phyloP scores from a whole-genome alignment of 2,329 filamentous ascomycete genomes.

The Colletotrichum magnum region DNA sequence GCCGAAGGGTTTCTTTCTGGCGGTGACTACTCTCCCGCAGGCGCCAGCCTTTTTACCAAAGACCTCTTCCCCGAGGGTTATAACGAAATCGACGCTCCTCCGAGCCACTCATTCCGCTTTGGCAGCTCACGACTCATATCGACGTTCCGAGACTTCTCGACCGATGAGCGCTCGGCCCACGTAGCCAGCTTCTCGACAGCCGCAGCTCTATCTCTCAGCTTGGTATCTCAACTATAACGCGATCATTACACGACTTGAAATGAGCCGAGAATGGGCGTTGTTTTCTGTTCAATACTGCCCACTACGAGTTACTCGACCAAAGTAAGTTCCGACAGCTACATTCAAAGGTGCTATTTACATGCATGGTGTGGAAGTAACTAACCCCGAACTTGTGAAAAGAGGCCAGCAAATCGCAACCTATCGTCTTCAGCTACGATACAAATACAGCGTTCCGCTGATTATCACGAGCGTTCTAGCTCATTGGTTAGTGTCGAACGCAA shows the following conservation, averaged over 20 bases:
- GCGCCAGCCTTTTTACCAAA: constrained; percentile 5
- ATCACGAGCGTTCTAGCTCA: neutral
- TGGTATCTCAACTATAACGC: constrained; percentile 12
- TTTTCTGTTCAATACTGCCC: neutral
- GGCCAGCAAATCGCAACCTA: neutral
- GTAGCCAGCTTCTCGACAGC: too few species aligned
- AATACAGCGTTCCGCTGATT: neutral
- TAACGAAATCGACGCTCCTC: too few species aligned
- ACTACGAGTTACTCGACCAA: neutral
- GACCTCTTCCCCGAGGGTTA: too few species aligned
- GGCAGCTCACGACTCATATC: too few species aligned
- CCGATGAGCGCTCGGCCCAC: too few species aligned
- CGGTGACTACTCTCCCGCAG: constrained; percentile 10
- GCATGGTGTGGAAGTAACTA: neutral
- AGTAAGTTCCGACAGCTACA: neutral
- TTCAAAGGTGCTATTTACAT: neutral
- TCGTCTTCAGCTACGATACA: neutral
- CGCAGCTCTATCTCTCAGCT: neutral
- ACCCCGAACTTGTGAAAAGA: neutral
- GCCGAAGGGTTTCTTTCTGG: constrained; percentile 29
- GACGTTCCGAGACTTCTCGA: too few species aligned
- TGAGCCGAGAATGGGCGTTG: neutral
- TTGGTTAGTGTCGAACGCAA: neutral
- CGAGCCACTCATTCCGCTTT: too few species aligned
- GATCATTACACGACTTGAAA: neutral